Conservation (phyloP, 495 filamentous ascomycete genomes). For the Xylaria scruposa region DNA sequence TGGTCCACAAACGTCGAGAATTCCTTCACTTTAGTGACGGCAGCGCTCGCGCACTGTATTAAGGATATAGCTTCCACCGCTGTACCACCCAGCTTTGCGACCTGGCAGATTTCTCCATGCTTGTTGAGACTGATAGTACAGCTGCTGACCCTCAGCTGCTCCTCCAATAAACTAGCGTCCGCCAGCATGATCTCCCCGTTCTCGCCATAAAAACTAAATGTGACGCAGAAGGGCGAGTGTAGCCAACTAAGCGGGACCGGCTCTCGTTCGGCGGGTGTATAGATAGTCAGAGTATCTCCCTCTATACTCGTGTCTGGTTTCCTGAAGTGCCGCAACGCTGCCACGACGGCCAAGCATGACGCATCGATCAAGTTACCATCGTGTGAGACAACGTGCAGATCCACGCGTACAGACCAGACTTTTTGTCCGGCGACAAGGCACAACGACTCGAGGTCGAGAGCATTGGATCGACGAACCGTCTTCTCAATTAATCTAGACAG, state of each 20-base stretch:
- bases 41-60: slow-evolving; percentile 70
- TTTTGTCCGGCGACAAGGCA: slow-evolving; percentile 90
- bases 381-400: slow-evolving; percentile 86
- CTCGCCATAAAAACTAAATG: slow-evolving; percentile 80
- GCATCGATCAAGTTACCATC: slow-evolving; percentile 89
- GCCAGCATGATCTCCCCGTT: slow-evolving; percentile 65
- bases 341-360: slow-evolving; percentile 82
- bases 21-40: slow-evolving; percentile 78
- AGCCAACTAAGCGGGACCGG: slow-evolving; percentile 88
- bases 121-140: slow-evolving; percentile 86
- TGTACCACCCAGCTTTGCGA: slow-evolving; percentile 84
- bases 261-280: slow-evolving; percentile 81
- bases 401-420: slow-evolving; percentile 87
- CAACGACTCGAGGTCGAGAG: slow-evolving; percentile 92
- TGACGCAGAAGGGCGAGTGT: slow-evolving; percentile 87
- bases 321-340: slow-evolving; percentile 86
- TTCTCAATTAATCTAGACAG: slow-evolving; percentile 90
- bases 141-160: slow-evolving; percentile 83
- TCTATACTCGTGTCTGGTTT: slow-evolving; percentile 85
- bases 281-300: slow-evolving; percentile 81
- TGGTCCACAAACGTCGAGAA: slow-evolving; percentile 73
- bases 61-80: slow-evolving; percentile 79
- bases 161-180: slow-evolving; percentile 83
- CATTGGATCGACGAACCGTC: slow-evolving; percentile 86
- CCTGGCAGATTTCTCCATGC: slow-evolving; percentile 88